Evolutionary conservation across 345 rosid species (phyloP), one percentile per base, ranked within the genome.

Genomic region (Ricinus communis): DNA sequence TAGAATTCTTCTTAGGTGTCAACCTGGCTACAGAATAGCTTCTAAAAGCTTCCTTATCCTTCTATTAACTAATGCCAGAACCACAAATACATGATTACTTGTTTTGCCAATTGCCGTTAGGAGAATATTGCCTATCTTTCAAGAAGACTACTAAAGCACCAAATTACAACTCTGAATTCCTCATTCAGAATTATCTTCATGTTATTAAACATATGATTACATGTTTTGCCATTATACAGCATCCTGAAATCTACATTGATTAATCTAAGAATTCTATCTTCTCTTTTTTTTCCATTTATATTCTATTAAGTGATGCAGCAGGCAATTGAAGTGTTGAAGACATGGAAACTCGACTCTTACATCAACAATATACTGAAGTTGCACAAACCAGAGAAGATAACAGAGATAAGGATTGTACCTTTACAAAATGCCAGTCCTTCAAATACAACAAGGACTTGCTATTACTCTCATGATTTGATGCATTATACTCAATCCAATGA

Each of bases 381-480:
- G 40, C 47, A 61, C 36, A 51, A 51, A 72, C 3, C 16, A 74
- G 52, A 13, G n/a, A 57, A 56, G 6, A 38, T 58, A 28, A 4
- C 28, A 33, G 45, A 60, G 61, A 11, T 19, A 30, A 18, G 27
- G 33, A 18, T 9, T 43, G 25, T 64, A 91, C 96, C 94, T 91
- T 91, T 6, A 85, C 93, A 77, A 94, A 94, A 84, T 94, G 97
- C 97, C 98, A 94, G 66, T 91, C 98, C 83, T 91, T 94, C 74
- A 94, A 75, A 86, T 93, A 93, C 11, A 90, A 84, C 73, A 84
- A 79, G 1, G 89, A 76, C 27, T 70, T 72, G 59, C 68, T 76
- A 70, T 76, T 74, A 49, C 43, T 69, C 58, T 62, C 68, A 25
- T 53, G 21, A 22, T 11, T 50, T 0, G 71, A 74, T 40, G 52